Percentiles rank a stretch among this genome's conserved stretches.
These are phyloP conservation scores for Cucurbita pepo DNA, from an alignment of 306 rosid species.

Conservation along the genomic window DNA sequence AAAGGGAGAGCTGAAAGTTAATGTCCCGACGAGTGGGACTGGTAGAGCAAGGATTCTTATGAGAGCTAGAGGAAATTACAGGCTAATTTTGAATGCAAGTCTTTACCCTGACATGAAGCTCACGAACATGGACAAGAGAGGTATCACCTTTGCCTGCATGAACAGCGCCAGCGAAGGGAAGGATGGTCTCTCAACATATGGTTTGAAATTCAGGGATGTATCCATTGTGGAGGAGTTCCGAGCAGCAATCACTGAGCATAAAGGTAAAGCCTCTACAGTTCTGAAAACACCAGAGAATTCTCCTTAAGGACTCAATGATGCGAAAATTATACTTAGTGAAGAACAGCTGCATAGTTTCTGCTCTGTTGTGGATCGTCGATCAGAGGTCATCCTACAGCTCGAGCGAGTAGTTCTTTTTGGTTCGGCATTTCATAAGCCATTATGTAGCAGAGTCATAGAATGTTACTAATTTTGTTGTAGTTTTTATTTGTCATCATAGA, in stretches of 20 bases:
- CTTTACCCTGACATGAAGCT: constrained; percentile 83
- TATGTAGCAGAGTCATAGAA: constrained; percentile 28
- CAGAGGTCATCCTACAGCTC: constrained; percentile 2
- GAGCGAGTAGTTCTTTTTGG: constrained; percentile 9
- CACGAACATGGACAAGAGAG: constrained; percentile 77
- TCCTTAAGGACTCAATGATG: constrained; percentile 39
- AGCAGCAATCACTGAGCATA: constrained; percentile 41
- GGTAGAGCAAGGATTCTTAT: constrained; percentile 63
- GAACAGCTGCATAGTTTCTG: constrained; percentile 6
- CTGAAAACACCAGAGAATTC: constrained; percentile 73
- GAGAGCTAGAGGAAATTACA: constrained; percentile 70
- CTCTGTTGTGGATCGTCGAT: constrained; percentile 1
- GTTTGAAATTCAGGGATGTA: constrained; percentile 78
- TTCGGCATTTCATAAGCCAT: constrained; percentile 19
- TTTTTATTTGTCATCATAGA: constrained; percentile 17
- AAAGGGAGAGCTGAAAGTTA: constrained; percentile 77
- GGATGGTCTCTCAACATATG: constrained; percentile 64
- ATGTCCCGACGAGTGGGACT: constrained; percentile 36
- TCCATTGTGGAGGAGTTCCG: constrained; percentile 62
- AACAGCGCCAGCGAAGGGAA: constrained; percentile 67
- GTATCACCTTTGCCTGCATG: constrained; percentile 84
- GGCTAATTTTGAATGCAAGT: constrained; percentile 76
- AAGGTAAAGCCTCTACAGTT: constrained; percentile 28
- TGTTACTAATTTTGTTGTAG: constrained; percentile 33
- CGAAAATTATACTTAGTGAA: constrained; percentile 10